Conservation (phyloP, 78 protist species). For the Dictyostelium intermedium region DNA sequence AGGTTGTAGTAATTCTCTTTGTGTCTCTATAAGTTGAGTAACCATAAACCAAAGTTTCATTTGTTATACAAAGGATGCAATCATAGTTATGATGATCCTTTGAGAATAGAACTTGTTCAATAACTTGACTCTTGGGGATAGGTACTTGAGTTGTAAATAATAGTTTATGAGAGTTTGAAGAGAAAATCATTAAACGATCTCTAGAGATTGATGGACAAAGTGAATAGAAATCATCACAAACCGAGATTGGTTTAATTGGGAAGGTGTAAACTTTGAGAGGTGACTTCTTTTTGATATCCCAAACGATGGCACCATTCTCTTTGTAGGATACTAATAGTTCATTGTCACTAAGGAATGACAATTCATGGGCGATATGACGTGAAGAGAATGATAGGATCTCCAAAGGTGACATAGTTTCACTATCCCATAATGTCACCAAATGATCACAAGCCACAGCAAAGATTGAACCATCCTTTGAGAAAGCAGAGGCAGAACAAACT, state of each 20-base stretch:
- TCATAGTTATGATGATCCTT: constrained; percentile 12
- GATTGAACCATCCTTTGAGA: constrained; percentile 38
- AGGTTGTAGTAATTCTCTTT: neutral
- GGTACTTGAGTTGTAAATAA: neutral
- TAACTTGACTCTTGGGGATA: neutral
- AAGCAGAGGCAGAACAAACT: neutral
- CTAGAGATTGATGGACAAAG: neutral
- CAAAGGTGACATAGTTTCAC: neutral
- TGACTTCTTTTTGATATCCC: constrained; percentile 14
- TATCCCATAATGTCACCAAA: neutral
- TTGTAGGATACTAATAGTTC: neutral
- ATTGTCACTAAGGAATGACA: neutral
- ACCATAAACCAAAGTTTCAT: neutral
- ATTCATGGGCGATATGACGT: neutral
- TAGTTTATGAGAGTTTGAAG: neutral
- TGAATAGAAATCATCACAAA: neutral
- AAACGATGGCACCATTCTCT: neutral
- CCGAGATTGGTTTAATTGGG: neutral
- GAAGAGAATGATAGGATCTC: neutral
- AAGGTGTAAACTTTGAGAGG: constrained; percentile 5
- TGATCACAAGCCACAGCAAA: constrained; percentile 35
- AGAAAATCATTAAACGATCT: constrained; percentile 7
- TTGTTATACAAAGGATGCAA: neutral
- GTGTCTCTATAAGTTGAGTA: constrained; percentile 6
- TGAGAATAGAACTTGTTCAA: constrained; percentile 7